Evolutionary conservation across 352 stramenopile species (phyloP).

Genomic region (Poterioochromonas sp.): DNA sequence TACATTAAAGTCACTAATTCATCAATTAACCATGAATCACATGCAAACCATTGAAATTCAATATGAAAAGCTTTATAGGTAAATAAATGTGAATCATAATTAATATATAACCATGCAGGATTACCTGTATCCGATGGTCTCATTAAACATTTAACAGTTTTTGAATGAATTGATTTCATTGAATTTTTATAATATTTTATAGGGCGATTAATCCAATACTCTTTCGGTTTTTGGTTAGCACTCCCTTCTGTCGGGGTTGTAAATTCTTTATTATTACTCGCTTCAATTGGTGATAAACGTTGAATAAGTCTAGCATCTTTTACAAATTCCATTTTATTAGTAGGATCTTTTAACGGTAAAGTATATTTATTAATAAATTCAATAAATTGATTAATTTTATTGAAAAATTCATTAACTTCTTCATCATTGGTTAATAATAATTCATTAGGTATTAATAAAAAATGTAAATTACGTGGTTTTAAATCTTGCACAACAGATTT

Average conservation of each 20-base stretch:
- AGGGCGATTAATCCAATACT: background rate
- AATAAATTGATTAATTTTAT: background rate
- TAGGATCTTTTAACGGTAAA: background rate
- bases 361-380: background rate
- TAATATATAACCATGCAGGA: background rate
- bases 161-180: background rate
- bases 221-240: background rate
- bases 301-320: background rate
- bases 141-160: background rate
- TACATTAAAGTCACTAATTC: background rate
- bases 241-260: background rate
- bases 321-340: background rate
- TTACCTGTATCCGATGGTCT: background rate
- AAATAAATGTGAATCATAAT: background rate
- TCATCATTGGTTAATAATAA: constrained; percentile 52
- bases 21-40: constrained; percentile 9
- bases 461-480: constrained; percentile 43
- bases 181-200: background rate
- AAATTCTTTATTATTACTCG: background rate
- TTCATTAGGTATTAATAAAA: constrained; percentile 66
- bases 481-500: constrained; percentile 62
- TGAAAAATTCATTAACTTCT: constrained; percentile 5
- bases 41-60: background rate
- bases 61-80: constrained; percentile 15
- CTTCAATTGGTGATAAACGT: background rate